Evolutionary conservation across 176 grass and related monocot species (phyloP).

Genomic region (Ensete ventricosum): DNA sequence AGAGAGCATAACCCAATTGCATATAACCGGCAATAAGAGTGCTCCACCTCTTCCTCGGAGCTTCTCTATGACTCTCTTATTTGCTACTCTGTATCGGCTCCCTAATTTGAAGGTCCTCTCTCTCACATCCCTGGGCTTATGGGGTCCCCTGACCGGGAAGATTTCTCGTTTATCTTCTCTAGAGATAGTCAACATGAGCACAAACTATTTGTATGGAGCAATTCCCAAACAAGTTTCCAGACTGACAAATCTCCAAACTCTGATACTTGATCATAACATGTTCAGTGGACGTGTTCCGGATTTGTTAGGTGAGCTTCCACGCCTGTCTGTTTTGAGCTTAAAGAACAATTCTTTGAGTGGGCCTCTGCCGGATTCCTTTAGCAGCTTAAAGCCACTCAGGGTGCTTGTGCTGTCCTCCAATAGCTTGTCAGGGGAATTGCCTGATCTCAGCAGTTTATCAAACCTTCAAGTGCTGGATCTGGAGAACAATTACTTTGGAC

Average conservation of each 20-base stretch:
- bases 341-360: conserved; percentile 68
- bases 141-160: conserved; percentile 66
- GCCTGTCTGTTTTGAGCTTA: conserved; percentile 58
- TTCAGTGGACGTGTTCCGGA: conserved; percentile 46
- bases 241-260: conserved; percentile 53
- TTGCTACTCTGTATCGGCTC: conserved; percentile 62
- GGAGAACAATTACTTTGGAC: conserved; percentile 59
- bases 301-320: conserved; percentile 43
- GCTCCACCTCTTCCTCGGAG: conserved; percentile 46
- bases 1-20: conserved; percentile 78
- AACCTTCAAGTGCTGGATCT: conserved; percentile 71
- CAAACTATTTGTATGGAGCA: conserved; percentile 61
- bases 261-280: conserved; percentile 82
- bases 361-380: conserved; percentile 49
- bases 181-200: conserved; percentile 87
- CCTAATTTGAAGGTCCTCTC: conserved; percentile 89
- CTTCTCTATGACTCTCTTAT: conserved; percentile 65
- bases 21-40: conserved; percentile 40
- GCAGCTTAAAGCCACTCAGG: conserved; percentile 40
- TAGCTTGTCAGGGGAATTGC: conserved; percentile 58
- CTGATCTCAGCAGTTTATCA: conserved; percentile 41
- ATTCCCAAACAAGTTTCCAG: conserved; percentile 47
- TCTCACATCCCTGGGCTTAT: conserved; percentile 62
- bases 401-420: conserved; percentile 67
- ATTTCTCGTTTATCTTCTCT: conserved; percentile 40